Base-by-base conservation (phyloP, 129 eudicot species). In the Lactuca saligna region DNA sequence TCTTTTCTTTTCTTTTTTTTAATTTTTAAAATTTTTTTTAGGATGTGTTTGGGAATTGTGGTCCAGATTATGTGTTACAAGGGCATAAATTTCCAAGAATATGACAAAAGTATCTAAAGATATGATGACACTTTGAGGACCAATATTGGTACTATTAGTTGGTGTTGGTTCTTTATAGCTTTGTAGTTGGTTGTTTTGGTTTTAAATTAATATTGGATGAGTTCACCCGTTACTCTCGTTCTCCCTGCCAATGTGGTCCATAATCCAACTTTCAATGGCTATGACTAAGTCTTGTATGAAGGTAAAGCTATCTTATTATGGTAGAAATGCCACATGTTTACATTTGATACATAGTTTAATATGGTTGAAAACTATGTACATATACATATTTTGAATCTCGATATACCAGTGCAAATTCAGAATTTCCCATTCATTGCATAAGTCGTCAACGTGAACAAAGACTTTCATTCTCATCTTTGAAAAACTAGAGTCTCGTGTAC, bases 201-300 rank as follows among this genome's bases (percentile, higher is more conserved):
- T 75, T 75, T 69, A 60, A 68, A 74, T 74, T 59, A 51, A 67
- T 59, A 46, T 25, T 39, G 63, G 63, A 38, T 67, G 62, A 75
- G 57, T 66, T 37, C 60, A 61, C 74, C 69, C 68, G 57, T 74
- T 72, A 50, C 60, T 74, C 71, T 65, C 66, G 16, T 57, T 13
- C 20, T 20, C 49, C 69, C 74, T 75, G 80, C 80, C 39, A 75
- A 38, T 75, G 80, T 75, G 80, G 80, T 67, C 80, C 80, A 57
- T 41, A 35, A 34, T 75, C 63, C 69, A 75, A 75, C 74, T 61
- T 68, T 75, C 17, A 75, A 48, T 61, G 75, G 50, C 69, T 68
- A 68, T 38, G 64, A 46, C 56, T 65, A 63, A 65, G 44, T 70
- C 54, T 46, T 56, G n/a, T 38, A 49, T 61, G 62, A 51, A 50